Percentiles rank a stretch among this genome's conserved stretches.
Conservation (phyloP, 352 stramenopile genomes). For the Phytopythium sindhum region DNA sequence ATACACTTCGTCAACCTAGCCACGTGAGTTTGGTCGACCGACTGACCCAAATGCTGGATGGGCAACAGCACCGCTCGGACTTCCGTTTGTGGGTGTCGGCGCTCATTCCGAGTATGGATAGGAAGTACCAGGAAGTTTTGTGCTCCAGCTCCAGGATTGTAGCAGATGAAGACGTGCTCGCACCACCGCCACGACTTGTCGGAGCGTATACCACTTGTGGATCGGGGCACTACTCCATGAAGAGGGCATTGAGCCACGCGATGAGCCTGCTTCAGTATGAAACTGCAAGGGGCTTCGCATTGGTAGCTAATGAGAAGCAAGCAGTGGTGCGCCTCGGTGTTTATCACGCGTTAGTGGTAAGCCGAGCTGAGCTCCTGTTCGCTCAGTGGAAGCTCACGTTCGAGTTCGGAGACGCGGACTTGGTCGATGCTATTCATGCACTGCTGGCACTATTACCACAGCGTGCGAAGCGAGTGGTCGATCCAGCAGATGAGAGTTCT, state of each 20-base stretch:
- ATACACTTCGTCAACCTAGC: not conserved
- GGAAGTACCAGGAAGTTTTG: not conserved
- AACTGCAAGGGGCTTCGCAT: not conserved
- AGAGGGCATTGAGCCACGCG: not conserved
- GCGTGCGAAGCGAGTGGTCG: not conserved
- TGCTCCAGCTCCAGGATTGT: not conserved
- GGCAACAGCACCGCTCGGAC: not conserved
- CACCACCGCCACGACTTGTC: not conserved
- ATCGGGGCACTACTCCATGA: not conserved
- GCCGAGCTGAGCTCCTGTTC: not conserved
- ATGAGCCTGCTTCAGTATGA: not conserved
- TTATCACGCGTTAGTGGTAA: not conserved
- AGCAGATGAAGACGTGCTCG: not conserved
- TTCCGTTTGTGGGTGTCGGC: not conserved
- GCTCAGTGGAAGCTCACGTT: conserved; percentile 1
- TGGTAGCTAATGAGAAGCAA: not conserved
- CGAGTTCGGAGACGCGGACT: not conserved
- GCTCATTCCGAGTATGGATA: not conserved
- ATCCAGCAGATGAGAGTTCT: not conserved
- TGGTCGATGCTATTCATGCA: not conserved
- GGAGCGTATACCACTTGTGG: not conserved
- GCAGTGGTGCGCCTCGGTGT: not conserved
- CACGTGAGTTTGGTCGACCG: not conserved
- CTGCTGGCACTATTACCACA: not conserved
- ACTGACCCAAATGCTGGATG: not conserved